A percentile compares a stretch with the other conserved stretches of the same genome.
phyloP scores from a whole-genome alignment of 768 basidiomycete genomes.

The Rubroboletus satanas region DNA sequence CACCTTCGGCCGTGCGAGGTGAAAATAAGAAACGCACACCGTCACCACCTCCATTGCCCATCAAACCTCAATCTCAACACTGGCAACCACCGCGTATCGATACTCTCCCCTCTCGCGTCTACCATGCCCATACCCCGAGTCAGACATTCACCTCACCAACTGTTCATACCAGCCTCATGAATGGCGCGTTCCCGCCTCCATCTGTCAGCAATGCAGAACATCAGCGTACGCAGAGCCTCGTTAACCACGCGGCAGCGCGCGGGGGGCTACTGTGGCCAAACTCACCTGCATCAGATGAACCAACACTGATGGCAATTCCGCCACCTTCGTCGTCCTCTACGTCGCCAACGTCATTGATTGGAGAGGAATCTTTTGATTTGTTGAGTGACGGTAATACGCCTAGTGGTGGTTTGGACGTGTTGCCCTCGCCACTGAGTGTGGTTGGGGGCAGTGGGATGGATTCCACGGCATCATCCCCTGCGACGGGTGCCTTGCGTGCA shows the following conservation, averaged over 20 bases:
- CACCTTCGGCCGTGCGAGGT: slow-evolving; percentile 11
- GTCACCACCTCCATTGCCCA: slow-evolving; percentile 44
- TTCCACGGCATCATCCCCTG: not conserved
- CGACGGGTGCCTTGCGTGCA: not conserved
- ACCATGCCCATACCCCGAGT: slow-evolving; percentile 19
- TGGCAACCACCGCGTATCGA: slow-evolving; percentile 10
- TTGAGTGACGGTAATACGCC: slow-evolving; percentile 12
- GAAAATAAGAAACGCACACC: slow-evolving; percentile 35
- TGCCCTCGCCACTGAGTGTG: not conserved
- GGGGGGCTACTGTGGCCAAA: slow-evolving; percentile 40
- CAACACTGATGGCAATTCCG: slow-evolving; percentile 29
- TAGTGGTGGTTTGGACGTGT: not conserved
- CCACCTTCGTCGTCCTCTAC: slow-evolving; percentile 19
- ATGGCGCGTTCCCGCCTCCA: slow-evolving; percentile 3
- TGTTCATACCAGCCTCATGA: slow-evolving; percentile 14
- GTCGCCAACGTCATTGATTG: not conserved
- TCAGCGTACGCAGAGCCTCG: slow-evolving; percentile 52
- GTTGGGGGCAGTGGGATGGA: not conserved
- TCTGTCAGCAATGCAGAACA: slow-evolving; percentile 44
- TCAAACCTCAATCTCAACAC: slow-evolving; percentile 26
- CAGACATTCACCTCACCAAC: slow-evolving; percentile 13
- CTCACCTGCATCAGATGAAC: slow-evolving; percentile 11
- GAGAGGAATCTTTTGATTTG: slow-evolving; percentile 14
- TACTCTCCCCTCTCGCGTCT: slow-evolving; percentile 8
- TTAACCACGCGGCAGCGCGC: slow-evolving; percentile 53